Evolutionary conservation across 176 grass and related monocot genomes (phyloP), one percentile per base, ranked within the genome.

Genomic region (Hsuehochloa calcarea): DNA sequence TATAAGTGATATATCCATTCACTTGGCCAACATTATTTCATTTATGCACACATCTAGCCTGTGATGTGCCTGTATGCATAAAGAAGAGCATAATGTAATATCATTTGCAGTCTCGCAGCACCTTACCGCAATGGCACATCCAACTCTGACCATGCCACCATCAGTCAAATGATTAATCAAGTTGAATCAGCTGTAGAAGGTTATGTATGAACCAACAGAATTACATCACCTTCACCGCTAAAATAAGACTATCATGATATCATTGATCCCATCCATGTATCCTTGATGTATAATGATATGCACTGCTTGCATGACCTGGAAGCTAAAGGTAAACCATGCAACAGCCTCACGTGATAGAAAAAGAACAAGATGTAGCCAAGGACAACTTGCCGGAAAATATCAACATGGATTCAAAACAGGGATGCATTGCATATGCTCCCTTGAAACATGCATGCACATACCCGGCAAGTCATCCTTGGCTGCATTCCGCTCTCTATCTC

Each of bases 401-500:
- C 52, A 51, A 51, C 69, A 74, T 83, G 86, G 45, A 56, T 65
- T 29, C 26, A 83, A 76, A 84, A 26, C 43, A 70, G 23, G 68
- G 47, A 56, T 11, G 14, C 56, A 10, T 40, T 11, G 14, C 56
- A 10, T 40, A 69, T 61, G 27, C 61, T 34, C 5, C 49, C 7
- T 41, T 71, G 13, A 52, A 79, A 35, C 54, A 46, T 27, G 5
- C 16, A 73, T 70, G 40, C 25, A 45, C 77, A 61, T 86, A 71
- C 52, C 72, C 75, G 92, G 92, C 92, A 94, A 94, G 92, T 94
- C 89, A 94, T 94, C 91, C 94, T 97, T 94, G 90, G 92, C 92
- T 97, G 83, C 90, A 91, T 87, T 92, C 80, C 31, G 12, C 52
- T 92, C 89, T 93, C 82, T 82, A 29, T 81, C 85, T 85, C 82